Percentiles rank a stretch among this genome's conserved stretches.
Conservation (phyloP, 1,139 yeast species). For the Kurtzmaniella quercitrusa region DNA sequence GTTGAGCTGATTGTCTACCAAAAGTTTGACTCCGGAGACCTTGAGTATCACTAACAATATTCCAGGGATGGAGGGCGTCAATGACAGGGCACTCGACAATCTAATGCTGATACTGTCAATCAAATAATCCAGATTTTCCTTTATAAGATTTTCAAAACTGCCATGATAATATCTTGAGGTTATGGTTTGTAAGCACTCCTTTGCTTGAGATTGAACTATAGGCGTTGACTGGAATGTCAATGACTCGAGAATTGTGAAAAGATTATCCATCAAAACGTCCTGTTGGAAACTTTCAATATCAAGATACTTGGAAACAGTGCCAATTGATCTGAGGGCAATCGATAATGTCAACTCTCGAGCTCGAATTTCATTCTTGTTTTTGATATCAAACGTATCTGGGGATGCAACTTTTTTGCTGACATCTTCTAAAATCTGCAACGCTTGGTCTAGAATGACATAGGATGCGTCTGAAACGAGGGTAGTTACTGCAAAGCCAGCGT, state of each 20-base stretch:
- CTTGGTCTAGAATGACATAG: conserved; percentile 20
- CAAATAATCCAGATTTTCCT: conserved; percentile 74
- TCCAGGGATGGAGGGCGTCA: conserved; percentile 72
- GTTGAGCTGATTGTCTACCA: conserved; percentile 52
- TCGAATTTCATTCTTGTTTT: not conserved
- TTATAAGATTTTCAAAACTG: conserved; percentile 50
- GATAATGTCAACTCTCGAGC: conserved; percentile 21
- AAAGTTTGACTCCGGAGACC: conserved; percentile 63
- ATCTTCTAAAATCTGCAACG: conserved; percentile 23
- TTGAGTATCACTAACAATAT: conserved; percentile 63
- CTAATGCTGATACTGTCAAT: conserved; percentile 70
- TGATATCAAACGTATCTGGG: conserved; percentile 5
- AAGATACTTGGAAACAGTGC: conserved; percentile 20
- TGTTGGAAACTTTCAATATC: conserved; percentile 26
- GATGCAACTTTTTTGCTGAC: conserved; percentile 11
- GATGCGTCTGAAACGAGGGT: conserved; percentile 4
- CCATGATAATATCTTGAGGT: conserved; percentile 54
- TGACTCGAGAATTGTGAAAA: conserved; percentile 32
- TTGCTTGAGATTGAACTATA: conserved; percentile 28
- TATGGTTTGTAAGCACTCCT: conserved; percentile 26
- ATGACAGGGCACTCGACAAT: conserved; percentile 56
- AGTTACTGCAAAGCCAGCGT: not conserved
- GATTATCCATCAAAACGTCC: conserved; percentile 28
- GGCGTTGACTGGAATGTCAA: conserved; percentile 27
- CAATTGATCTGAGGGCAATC: conserved; percentile 30